phyloP scores from a whole-genome alignment of 2,329 filamentous ascomycete species.

The Alternaria sp. region DNA sequence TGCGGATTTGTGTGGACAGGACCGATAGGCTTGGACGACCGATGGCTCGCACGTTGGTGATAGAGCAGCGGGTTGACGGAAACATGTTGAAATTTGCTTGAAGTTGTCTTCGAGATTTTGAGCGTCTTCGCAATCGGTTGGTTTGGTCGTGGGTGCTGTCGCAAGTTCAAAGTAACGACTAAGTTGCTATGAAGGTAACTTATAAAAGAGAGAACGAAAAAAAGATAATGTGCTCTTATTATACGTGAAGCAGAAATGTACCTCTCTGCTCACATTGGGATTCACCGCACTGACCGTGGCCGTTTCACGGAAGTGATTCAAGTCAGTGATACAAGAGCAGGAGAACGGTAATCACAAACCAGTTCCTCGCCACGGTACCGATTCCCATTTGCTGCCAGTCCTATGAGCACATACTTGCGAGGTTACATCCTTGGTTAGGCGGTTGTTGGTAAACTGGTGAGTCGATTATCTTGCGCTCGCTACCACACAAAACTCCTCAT shows the following conservation, averaged over 20 bases:
- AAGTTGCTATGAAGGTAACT: not conserved
- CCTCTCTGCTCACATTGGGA: not conserved
- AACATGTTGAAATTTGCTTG: not conserved
- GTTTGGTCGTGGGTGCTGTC: not conserved
- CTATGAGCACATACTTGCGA: not conserved
- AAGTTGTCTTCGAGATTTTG: not conserved
- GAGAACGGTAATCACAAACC: not conserved
- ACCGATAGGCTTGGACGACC: not conserved
- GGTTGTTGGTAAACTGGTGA: not conserved
- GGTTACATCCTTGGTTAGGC: not conserved
- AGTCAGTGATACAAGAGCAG: not conserved
- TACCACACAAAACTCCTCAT: not conserved
- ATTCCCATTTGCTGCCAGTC: not conserved
- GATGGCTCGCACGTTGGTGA: not conserved
- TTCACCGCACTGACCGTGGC: not conserved
- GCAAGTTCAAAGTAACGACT: not conserved
- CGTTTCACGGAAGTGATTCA: not conserved
- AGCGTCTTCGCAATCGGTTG: not conserved
- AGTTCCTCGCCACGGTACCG: not conserved
- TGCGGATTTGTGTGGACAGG: slow-evolving; percentile 3
- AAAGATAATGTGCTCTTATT: not conserved
- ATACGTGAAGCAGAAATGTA: not conserved
- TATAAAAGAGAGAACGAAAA: not conserved
- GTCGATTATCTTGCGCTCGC: not conserved
- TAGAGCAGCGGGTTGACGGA: not conserved